Conservation (phyloP, 2,329 filamentous ascomycete species). For the Fusarium chlamydosporum region DNA sequence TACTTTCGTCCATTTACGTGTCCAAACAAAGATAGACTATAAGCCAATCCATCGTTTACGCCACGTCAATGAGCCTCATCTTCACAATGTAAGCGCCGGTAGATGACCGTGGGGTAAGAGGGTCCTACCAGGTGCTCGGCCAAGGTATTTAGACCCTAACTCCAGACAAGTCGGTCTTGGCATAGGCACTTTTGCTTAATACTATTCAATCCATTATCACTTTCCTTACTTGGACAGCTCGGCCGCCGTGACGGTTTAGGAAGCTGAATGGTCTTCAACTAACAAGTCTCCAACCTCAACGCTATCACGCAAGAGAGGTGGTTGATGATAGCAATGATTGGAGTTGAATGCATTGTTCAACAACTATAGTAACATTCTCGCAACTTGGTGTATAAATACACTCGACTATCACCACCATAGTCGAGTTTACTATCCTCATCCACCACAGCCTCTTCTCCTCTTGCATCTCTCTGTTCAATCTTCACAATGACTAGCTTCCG, state of each 20-base stretch:
- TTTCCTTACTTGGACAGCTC: slow-evolving; percentile 46
- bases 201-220: slow-evolving; percentile 36
- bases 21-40: neutral
- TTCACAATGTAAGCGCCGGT: slow-evolving; percentile 1
- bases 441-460: slow-evolving; percentile 19
- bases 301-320: slow-evolving; percentile 37
- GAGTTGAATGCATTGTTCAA: slow-evolving; percentile 9
- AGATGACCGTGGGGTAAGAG: slow-evolving; percentile 13
- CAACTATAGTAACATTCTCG: neutral
- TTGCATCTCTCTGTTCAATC: slow-evolving; percentile 7
- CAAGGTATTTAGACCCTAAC: slow-evolving; percentile 28
- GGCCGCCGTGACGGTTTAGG: slow-evolving; percentile 45
- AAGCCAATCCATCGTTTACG: neutral
- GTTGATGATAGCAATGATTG: slow-evolving; percentile 35
- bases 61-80: slow-evolving; percentile 4
- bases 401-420: slow-evolving; percentile 9
- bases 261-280: slow-evolving; percentile 34
- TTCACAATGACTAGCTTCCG: slow-evolving; percentile 52
- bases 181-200: slow-evolving; percentile 36
- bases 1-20: neutral
- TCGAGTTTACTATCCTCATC: slow-evolving; percentile 31
- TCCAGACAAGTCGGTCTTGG: slow-evolving; percentile 29
- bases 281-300: slow-evolving; percentile 17
- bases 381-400: slow-evolving; percentile 38
- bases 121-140: slow-evolving; percentile 11